phyloP scores from a whole-genome alignment of 805 yeast genomes.

The Debaryomyces maramus region DNA sequence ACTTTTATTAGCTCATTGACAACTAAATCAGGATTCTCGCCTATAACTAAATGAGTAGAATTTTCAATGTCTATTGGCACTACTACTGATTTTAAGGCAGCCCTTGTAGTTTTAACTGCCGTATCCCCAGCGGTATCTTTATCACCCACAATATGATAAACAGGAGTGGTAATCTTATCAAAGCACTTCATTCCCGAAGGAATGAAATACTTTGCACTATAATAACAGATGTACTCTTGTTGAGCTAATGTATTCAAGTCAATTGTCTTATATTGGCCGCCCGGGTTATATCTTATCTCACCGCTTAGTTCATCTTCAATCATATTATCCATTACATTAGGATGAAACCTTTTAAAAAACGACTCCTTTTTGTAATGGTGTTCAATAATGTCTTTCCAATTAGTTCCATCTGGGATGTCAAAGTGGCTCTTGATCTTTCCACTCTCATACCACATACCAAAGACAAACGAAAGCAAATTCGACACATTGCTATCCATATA shows the following conservation, averaged over 20 bases:
- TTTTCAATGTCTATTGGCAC: constrained; percentile 5
- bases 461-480: not conserved
- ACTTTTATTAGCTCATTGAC: constrained; percentile 1
- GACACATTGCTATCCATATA: not conserved
- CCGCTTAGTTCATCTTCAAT: constrained; percentile 16
- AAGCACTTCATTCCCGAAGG: not conserved
- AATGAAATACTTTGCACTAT: not conserved
- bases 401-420: constrained; percentile 6
- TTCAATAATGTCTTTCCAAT: constrained; percentile 14
- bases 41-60: constrained; percentile 3
- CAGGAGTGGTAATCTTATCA: constrained; percentile 3
- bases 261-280: not conserved
- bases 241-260: not conserved
- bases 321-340: constrained; percentile 15
- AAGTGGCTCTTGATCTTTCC: constrained; percentile 10
- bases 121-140: constrained; percentile 1
- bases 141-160: constrained; percentile 6
- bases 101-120: not conserved
- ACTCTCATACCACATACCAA: constrained; percentile 10
- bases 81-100: not conserved
- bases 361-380: constrained; percentile 14
- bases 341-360: constrained; percentile 15
- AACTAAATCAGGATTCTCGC: constrained; percentile 5
- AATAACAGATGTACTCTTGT: not conserved
- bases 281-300: constrained; percentile 2